These are phyloP conservation scores for Umbelopsis sp. DNA, from an alignment of 192 early-diverging fungal genomes.

Conservation along the genomic window DNA sequence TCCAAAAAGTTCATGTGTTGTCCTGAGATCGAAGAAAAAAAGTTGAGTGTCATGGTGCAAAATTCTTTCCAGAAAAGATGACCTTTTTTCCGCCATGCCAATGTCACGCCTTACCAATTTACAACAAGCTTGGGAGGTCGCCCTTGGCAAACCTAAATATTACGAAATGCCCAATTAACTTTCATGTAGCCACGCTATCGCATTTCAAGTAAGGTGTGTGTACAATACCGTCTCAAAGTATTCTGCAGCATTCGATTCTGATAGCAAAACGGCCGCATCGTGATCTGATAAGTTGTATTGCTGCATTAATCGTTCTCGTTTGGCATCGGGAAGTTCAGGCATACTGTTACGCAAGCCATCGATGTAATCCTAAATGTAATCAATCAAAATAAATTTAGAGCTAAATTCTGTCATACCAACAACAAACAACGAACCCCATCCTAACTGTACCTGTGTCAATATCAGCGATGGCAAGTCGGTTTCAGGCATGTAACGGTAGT, in stretches of 20 bases:
- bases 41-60: no score
- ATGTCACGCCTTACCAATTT: constrained; percentile 51
- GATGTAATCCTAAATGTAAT: constrained; percentile 46
- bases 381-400: constrained; percentile 43
- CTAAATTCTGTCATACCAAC: not conserved
- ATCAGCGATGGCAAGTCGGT: constrained; percentile 65
- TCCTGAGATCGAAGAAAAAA: constrained; percentile 42
- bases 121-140: constrained; percentile 41
- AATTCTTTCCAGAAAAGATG: no score
- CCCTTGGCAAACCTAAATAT: constrained; percentile 29
- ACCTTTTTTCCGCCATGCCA: no score
- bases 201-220: no score
- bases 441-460: constrained; percentile 34
- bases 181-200: no score
- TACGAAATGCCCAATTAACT: no score
- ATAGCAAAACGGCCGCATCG: constrained; percentile 66
- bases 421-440: not conserved
- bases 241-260: constrained; percentile 69
- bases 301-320: constrained; percentile 53
- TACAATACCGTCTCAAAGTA: constrained; percentile 73
- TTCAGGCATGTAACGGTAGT: constrained; percentile 93
- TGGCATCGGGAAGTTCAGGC: constrained; percentile 76
- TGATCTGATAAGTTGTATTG: constrained; percentile 62
- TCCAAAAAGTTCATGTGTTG: constrained; percentile 62
- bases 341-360: constrained; percentile 42